phyloP scores from a whole-genome alignment of 805 yeast species.

The Millerago galiae region DNA sequence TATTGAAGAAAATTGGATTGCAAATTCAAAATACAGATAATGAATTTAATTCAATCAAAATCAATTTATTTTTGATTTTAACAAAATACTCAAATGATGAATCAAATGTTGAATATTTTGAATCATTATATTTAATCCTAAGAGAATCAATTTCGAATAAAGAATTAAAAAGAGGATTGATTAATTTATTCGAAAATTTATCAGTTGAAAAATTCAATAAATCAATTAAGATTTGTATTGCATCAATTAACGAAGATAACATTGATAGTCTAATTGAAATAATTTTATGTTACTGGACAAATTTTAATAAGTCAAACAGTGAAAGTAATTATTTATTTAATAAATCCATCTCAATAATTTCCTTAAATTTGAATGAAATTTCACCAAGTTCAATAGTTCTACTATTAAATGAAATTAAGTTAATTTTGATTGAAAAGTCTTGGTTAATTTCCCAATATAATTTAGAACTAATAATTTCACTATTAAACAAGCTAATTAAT shows the following conservation, averaged over 20 bases:
- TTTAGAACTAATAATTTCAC: conserved; percentile 47
- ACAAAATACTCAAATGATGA: conserved; percentile 15
- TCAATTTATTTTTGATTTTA: conserved; percentile 25
- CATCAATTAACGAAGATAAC: conserved; percentile 16
- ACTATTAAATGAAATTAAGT: conserved; percentile 27
- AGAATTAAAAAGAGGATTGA: conserved; percentile 19
- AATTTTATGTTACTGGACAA: conserved; percentile 11
- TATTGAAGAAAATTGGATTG: too few relatives aligned
- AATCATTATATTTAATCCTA: conserved; percentile 30
- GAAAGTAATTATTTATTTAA: conserved; percentile 7
- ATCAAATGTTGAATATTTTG: conserved; percentile 21
- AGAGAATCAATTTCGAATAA: conserved; percentile 17
- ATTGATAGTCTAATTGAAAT: conserved; percentile 20
- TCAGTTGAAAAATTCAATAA: conserved; percentile 4
- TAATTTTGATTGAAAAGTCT: conserved; percentile 39
- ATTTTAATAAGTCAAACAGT: conserved; percentile 8
- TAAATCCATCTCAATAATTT: conserved; percentile 13
- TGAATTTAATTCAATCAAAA: conserved; percentile 13
- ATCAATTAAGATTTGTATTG: conserved; percentile 15
- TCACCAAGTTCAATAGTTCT: not conserved
- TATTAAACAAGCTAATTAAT: conserved; percentile 27
- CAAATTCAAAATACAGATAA: too few relatives aligned
- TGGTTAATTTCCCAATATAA: conserved; percentile 64
- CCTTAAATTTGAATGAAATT: conserved; percentile 2
- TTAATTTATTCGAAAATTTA: conserved; percentile 8